Evolutionary conservation across 2,329 filamentous ascomycete species (phyloP).

Genomic region (Cladophialophora psammophila): DNA sequence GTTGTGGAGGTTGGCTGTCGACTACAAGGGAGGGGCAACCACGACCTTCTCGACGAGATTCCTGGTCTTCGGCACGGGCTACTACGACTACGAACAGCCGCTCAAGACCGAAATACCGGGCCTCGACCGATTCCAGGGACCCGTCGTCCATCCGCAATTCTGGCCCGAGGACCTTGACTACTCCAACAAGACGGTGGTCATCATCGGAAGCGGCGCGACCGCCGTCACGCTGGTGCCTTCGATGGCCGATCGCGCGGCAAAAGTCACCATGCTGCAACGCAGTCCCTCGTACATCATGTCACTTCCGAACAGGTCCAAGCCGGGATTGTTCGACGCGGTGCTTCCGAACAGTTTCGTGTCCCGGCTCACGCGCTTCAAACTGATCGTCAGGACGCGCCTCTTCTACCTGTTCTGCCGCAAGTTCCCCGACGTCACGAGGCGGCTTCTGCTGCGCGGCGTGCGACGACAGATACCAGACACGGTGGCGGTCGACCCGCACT

Average conservation of each 20-base stretch:
- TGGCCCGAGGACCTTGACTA: slow-evolving; percentile 75
- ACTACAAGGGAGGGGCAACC: background rate
- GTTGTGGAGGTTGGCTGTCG: slow-evolving; percentile 52
- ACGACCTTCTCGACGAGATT: slow-evolving; percentile 50
- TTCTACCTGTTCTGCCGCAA: slow-evolving; percentile 9
- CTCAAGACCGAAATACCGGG: slow-evolving; percentile 69
- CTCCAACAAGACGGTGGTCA: slow-evolving; percentile 68
- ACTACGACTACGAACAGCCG: slow-evolving; percentile 74
- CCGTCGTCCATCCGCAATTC: slow-evolving; percentile 73
- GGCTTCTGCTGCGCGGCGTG: slow-evolving; percentile 42
- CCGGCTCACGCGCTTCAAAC: slow-evolving; percentile 49
- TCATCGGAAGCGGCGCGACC: slow-evolving; percentile 80
- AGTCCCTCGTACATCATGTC: slow-evolving; percentile 72
- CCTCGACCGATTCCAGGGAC: slow-evolving; percentile 69
- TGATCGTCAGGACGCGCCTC: background rate
- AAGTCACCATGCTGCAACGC: slow-evolving; percentile 81
- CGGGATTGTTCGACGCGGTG: background rate
- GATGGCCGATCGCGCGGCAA: slow-evolving; percentile 67
- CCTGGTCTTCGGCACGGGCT: slow-evolving; percentile 69
- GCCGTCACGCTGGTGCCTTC: slow-evolving; percentile 77
- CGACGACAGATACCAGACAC: slow-evolving; percentile 41
- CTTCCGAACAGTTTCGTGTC: slow-evolving; percentile 1
- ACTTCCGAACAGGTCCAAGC: slow-evolving; percentile 1
- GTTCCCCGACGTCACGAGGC: background rate
- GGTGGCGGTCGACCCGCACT: slow-evolving; percentile 67